Evolutionary conservation across 1,284 basidiomycete genomes (phyloP), one percentile per base, ranked within the genome.

Genomic region (Cutaneotrichosporon cyanovorans): DNA sequence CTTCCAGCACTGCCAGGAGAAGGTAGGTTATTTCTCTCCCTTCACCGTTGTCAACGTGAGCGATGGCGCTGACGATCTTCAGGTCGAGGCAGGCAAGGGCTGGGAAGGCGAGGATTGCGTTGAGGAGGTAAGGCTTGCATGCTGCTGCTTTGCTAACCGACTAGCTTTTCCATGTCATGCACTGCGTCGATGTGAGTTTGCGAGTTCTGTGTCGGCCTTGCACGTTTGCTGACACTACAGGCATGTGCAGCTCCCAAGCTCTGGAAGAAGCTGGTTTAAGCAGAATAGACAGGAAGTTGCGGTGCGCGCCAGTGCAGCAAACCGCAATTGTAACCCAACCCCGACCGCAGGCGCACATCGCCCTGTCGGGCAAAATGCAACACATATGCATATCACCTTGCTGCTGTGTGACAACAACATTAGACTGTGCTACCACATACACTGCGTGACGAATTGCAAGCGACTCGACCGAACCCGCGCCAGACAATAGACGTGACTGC

Each of bases 1-100:
- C 75, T 93, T 93, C 73, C 79, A 84, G 56, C 85, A 91, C 65
- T 95, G 90, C 73, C 79, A 85, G 64, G 85, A 92, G 71, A 89
- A 88, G 73, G 82, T 92, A 16, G 4, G 53, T 31, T 21, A 28
- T 7, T 23, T 3, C 33, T 23, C 15, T 11, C 20, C 10, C 9
- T 8, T 10, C 14, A 12, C 8, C 20, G 15, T 22, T 23, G 14
- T 21, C 12, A n/a, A n/a, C n/a, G n/a, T n/a, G n/a, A n/a, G n/a
- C 23, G 3, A 7, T 19, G 21, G 19, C 21, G 21, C 19, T 23
- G 15, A 38, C 15, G 32, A 28, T 12, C 10, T 38, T 7, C 19
- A 56, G 55, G 56, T 70, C 42, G 74, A 82, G 52, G 76, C 74
- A 25, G 89, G 89, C 34, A 68, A 90, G 63, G 87, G 87, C 39